Evolutionary conservation across 176 grass and related monocot genomes (phyloP), one percentile per base, ranked within the genome.

Genomic region (Chrysopogon serrulatus): DNA sequence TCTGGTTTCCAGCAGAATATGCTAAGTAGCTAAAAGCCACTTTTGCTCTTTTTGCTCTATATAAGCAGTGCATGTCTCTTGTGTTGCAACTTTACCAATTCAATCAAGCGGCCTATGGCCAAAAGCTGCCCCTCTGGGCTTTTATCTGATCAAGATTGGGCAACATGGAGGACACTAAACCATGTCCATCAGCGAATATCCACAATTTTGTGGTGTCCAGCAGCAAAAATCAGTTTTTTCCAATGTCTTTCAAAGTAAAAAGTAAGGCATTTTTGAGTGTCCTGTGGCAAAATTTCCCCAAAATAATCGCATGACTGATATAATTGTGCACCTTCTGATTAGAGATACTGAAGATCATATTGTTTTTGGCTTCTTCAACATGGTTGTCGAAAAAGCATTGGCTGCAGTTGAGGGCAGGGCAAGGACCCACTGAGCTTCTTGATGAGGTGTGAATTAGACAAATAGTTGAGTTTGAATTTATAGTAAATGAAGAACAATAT

Each of bases 301-400:
- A 63, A 63, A 63, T 51, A 32, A 61, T 49, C 19, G 0, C 40
- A 37, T 18, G 8, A 37, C 41, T 84, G 35, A 93, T 79, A 48
- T 64, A 62, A 78, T n/a, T 78, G 71, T 84, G 53, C 84, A 19
- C 60, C 37, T 89, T 91, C 44, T 65, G 74, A 83, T 86, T 89
- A 99, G 96, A 89, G 93, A 99, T 96, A 86, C 96, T 86, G 96
- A 96, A 92, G 96, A 99, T 81, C 96, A 99, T 85, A 96, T 99
- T 90, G 74, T 89, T n/a, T n/a, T 32, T 99, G 96, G 96, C 93
- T 99, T 90, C 89, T 99, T 78, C 85, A 99, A 86, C 96, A 99
- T 92, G 96, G 90, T 69, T 99, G 80, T 57, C 96, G 93, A 99
- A 90, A 99, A 99, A 65, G 96, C 96, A 84, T 92, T 99, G 85